These are phyloP conservation scores for Trichoderma erinaceum DNA, from an alignment of 495 filamentous ascomycete species.

Conservation along the genomic window DNA sequence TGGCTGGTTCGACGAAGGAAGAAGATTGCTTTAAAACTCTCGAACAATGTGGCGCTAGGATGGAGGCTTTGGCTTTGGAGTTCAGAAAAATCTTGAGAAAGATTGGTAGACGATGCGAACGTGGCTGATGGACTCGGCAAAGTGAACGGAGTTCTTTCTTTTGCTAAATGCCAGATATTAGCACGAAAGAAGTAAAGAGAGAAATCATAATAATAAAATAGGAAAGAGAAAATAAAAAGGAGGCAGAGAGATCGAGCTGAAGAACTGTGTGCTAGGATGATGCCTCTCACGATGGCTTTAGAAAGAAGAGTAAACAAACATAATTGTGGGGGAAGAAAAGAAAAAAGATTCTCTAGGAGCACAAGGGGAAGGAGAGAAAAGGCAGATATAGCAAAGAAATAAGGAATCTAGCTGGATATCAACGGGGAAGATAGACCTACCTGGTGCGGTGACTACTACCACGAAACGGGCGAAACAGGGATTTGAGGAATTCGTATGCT, in stretches of 20 bases:
- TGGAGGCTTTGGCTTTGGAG: too few relatives aligned
- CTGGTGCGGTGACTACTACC: background rate
- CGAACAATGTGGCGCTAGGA: too few relatives aligned
- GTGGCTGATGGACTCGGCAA: background rate
- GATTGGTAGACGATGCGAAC: background rate
- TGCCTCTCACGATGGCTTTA: too few relatives aligned
- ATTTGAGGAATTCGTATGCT: background rate
- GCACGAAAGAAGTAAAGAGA: background rate
- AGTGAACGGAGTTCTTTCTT: background rate
- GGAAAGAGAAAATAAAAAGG: background rate
- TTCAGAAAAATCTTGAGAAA: background rate
- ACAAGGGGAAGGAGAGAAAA: background rate
- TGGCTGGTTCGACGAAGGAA: too few relatives aligned
- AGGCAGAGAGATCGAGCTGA: background rate
- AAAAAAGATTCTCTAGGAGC: background rate
- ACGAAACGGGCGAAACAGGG: background rate
- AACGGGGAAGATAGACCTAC: background rate
- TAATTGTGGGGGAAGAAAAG: background rate
- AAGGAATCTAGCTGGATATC: too few relatives aligned
- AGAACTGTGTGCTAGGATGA: too few relatives aligned
- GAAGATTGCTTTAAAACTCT: too few relatives aligned
- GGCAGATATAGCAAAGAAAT: background rate
- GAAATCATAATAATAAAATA: background rate
- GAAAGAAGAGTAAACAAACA: background rate
- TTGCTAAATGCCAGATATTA: background rate